A percentile compares a stretch with the other conserved stretches of the same genome.
Conservation (phyloP, 225 moss, liverwort and hornwort genomes). For the Marchantia paleacea region DNA sequence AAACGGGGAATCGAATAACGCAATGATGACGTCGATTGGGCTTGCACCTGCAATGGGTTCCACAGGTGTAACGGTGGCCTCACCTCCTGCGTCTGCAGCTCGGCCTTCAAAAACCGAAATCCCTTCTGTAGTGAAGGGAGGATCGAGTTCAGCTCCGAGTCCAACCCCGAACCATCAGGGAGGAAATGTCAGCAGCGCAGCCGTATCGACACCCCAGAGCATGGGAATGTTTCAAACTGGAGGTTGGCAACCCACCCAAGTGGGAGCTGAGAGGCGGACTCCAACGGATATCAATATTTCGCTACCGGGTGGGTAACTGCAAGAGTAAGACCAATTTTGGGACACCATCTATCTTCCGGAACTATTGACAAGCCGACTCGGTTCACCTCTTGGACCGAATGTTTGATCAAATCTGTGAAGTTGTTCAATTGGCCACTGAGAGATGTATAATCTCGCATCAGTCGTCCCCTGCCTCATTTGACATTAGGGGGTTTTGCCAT, state of each 20-base stretch:
- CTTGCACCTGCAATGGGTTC: slow-evolving; percentile 32
- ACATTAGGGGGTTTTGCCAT: slow-evolving; percentile 17
- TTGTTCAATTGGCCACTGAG: slow-evolving; percentile 3
- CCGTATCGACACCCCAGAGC: slow-evolving; percentile 15
- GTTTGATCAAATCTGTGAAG: slow-evolving; percentile 17
- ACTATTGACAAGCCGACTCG: slow-evolving; percentile 26
- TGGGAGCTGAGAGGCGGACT: slow-evolving; percentile 33
- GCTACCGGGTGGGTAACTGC: slow-evolving; percentile 41
- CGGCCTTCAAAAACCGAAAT: slow-evolving; percentile 33
- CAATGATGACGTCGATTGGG: slow-evolving; percentile 45
- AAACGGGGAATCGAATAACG: slow-evolving; percentile 39
- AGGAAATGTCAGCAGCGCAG: slow-evolving; percentile 22
- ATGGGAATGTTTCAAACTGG: slow-evolving; percentile 28
- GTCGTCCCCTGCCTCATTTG: slow-evolving; percentile 3
- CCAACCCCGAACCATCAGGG: slow-evolving; percentile 35
- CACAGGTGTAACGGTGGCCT: slow-evolving; percentile 30
- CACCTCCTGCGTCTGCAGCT: slow-evolving; percentile 21
- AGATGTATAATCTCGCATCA: slow-evolving; percentile 12
- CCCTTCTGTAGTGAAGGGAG: slow-evolving; percentile 9
- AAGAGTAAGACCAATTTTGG: slow-evolving; percentile 31
- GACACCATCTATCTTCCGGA: slow-evolving; percentile 17
- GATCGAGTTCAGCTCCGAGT: slow-evolving; percentile 15
- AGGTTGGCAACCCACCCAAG: slow-evolving; percentile 30
- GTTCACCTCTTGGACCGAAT: slow-evolving; percentile 17
- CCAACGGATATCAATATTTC: slow-evolving; percentile 52